Conservation (phyloP, 805 yeast species). For the Teunomyces cretensis region DNA sequence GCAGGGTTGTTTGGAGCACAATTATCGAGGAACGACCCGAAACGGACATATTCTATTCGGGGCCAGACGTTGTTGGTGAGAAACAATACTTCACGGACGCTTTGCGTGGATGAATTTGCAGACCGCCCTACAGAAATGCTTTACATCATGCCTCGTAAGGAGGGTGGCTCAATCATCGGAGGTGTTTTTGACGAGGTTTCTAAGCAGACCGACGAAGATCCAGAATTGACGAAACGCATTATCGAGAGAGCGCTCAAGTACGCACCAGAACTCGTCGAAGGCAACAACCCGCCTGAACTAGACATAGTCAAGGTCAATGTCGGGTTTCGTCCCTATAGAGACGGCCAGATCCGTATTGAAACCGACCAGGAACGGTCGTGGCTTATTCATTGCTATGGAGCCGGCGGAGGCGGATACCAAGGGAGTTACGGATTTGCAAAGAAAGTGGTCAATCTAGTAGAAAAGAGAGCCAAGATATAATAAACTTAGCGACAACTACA, state of each 20-base stretch:
- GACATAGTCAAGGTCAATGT: slow-evolving; percentile 33
- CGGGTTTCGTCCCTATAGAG: slow-evolving; percentile 41
- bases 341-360: slow-evolving; percentile 36
- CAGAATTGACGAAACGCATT: slow-evolving; percentile 47
- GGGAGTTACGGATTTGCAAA: slow-evolving; percentile 4
- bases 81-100: slow-evolving; percentile 34
- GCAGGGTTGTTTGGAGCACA: slow-evolving; percentile 51
- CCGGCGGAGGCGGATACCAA: slow-evolving; percentile 21
- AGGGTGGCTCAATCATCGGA: slow-evolving; percentile 71
- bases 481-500: not conserved
- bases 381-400: slow-evolving; percentile 67
- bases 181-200: slow-evolving; percentile 38
- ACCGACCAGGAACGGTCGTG: slow-evolving; percentile 24
- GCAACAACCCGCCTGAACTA: slow-evolving; percentile 26
- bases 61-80: slow-evolving; percentile 59
- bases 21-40: slow-evolving; percentile 44
- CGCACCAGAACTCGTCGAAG: slow-evolving; percentile 39
- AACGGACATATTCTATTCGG: slow-evolving; percentile 48
- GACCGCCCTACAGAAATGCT: slow-evolving; percentile 44
- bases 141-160: slow-evolving; percentile 68
- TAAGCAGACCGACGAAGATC: slow-evolving; percentile 28
- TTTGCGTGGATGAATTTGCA: slow-evolving; percentile 34
- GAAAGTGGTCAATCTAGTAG: not conserved
- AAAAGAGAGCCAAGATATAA: not conserved
- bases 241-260: slow-evolving; percentile 42